A percentile compares a stretch with the other conserved stretches of the same genome.
Evolutionary conservation across 257 asterid genomes (phyloP).

Genomic region (Primulina eburnea): DNA sequence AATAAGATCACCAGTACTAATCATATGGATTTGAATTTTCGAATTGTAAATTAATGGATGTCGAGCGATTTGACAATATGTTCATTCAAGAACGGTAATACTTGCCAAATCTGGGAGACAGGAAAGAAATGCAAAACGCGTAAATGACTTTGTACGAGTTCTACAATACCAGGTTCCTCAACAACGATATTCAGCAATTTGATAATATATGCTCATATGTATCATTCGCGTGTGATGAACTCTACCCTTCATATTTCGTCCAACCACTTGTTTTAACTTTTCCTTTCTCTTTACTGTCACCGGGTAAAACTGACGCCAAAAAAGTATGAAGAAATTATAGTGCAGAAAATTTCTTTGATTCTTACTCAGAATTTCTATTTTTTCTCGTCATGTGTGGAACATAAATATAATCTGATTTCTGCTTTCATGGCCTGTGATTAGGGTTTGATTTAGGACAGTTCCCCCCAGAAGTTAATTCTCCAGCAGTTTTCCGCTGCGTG

Average conservation of each 20-base stretch:
- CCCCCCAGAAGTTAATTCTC: conserved; percentile 61
- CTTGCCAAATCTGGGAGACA: not conserved
- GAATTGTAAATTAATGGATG: not conserved
- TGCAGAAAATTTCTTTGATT: not conserved
- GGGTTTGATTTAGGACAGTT: conserved; percentile 68
- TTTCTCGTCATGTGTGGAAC: not conserved
- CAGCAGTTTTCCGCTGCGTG: conserved; percentile 71
- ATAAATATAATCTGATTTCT: not conserved
- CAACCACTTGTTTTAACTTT: conserved; percentile 21
- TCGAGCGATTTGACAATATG: not conserved
- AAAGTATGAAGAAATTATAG: not conserved
- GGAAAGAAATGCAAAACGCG: not conserved
- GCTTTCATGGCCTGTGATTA: conserved; percentile 24
- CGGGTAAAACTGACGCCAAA: conserved; percentile 37
- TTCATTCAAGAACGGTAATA: conserved; percentile 8
- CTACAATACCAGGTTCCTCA: not conserved
- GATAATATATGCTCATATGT: not conserved
- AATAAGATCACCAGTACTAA: not conserved
- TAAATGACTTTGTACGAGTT: not conserved
- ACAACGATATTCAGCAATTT: not conserved
- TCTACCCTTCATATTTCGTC: conserved; percentile 21
- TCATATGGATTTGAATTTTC: not conserved
- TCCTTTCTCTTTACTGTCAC: conserved; percentile 26
- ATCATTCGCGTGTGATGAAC: conserved; percentile 28
- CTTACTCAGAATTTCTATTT: not conserved